Base-by-base conservation (phyloP, 2,329 filamentous ascomycete genomes). In the Calonectria multiphialidica region DNA sequence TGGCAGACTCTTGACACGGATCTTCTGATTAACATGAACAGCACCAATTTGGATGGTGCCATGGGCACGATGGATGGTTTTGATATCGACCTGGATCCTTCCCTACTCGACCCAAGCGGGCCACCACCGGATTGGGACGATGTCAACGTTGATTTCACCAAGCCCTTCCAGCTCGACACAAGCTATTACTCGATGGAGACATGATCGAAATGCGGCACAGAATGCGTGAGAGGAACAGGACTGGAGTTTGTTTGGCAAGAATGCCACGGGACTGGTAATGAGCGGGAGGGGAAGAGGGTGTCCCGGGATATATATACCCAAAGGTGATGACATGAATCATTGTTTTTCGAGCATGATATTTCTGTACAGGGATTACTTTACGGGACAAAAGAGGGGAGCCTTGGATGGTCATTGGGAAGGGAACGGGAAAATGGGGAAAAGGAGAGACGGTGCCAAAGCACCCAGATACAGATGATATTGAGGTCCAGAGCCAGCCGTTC, bases 161-260 rank as follows among this genome's bases (percentile, higher is more conserved):
- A 91, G 80, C 86, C 88, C 0, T 89, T 90, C 73, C 78, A 85
- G 74, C 82, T 92, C 66, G 89, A 91, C 71, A 85, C 84, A 55
- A 81, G 79, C 66, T 74, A 79, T 18, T 85, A 84, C 74, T 81
- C 79, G 15, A 79, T 85, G 77, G 79, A 81, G 55, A 78, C 77
- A 23, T 79, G 74, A 66, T 74, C 55, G n/a, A 67, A 70, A 62
- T 62, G 62, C 45, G 57, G 25, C 40, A 47, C 68, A 68, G 66
- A 66, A 68, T 53, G 57, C 35, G 21, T 35, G 15, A 25, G 37
- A 62, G 37, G 25, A 18, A 62, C 23, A 45, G 28, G 23, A 67
- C 18, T 35, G 50, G 49, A 40, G 23, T 23, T 25, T 57, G 44
- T 66, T 57, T 18, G 40, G 30, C 33, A 23, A 72, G 5, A 9